phyloP scores from a whole-genome alignment of 208 protist species.

The Crithidia acanthocephali region DNA sequence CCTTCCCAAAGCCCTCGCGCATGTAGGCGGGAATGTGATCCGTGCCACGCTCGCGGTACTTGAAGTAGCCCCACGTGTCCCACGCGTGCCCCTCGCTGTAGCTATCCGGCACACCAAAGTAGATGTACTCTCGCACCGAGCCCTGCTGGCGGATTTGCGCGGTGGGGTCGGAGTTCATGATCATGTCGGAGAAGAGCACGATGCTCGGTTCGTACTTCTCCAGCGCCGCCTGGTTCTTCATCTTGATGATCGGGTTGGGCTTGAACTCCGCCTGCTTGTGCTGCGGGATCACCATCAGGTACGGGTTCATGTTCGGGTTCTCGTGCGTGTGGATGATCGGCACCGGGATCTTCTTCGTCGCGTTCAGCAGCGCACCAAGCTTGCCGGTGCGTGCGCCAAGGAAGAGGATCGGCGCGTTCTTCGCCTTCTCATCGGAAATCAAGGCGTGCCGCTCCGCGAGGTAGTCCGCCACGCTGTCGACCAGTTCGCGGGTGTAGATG shows the following conservation, averaged over 20 bases:
- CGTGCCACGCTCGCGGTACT: slow-evolving; percentile 62
- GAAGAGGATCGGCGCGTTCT: slow-evolving; percentile 86
- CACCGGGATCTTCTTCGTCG: slow-evolving; percentile 77
- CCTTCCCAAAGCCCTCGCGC: slow-evolving; percentile 79
- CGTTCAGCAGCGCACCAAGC: slow-evolving; percentile 78
- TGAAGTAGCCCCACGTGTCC: slow-evolving; percentile 88
- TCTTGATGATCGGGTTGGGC: slow-evolving; percentile 77
- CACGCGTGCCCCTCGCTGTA: slow-evolving; percentile 85
- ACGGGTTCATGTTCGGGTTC: slow-evolving; percentile 87
- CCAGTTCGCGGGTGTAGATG: slow-evolving; percentile 70
- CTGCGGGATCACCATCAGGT: slow-evolving; percentile 83
- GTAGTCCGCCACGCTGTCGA: slow-evolving; percentile 79
- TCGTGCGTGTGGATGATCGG: slow-evolving; percentile 82
- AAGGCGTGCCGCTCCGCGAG: slow-evolving; percentile 71
- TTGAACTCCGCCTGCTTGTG: slow-evolving; percentile 85
- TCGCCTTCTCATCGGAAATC: slow-evolving; percentile 63
- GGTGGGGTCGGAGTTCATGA: slow-evolving; percentile 77
- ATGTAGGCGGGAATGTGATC: slow-evolving; percentile 73
- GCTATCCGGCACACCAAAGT: slow-evolving; percentile 86
- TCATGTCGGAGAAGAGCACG: slow-evolving; percentile 87
- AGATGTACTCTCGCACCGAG: slow-evolving; percentile 83
- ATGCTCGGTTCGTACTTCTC: slow-evolving; percentile 90
- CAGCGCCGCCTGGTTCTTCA: slow-evolving; percentile 82
- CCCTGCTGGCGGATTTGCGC: slow-evolving; percentile 79
- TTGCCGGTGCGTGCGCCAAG: slow-evolving; percentile 77